Base-by-base conservation (phyloP, 495 filamentous ascomycete species). In the Aspergillus nidulans region DNA sequence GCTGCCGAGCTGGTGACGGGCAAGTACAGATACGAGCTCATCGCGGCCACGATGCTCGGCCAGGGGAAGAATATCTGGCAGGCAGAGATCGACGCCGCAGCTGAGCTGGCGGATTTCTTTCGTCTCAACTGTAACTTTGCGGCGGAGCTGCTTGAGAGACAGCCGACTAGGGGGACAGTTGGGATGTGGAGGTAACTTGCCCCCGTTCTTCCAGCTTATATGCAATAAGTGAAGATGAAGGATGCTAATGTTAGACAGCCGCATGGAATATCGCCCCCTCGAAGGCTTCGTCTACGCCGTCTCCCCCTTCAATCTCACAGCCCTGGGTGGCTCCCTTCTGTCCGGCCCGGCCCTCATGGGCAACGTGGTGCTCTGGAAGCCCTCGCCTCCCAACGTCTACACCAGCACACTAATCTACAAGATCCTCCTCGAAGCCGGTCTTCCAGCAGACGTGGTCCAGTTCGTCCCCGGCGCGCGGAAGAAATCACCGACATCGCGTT, bases 1-100 rank as follows among this genome's bases (percentile, higher is more conserved):
- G 94, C 92, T 2, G 92, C 92, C 15, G 92, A 97, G 70, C 75
- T 97, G 30, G 83, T 96, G 46, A 78, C 87, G 34, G 83, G 81
- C 36, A 96, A 97, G 68, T 97, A 97, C 72, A 83, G 92, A 56
- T 95, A 95, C 67, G 89, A 95, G 44, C 75, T 97, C 49, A 91
- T 96, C 81, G 91, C 94, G 1, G 86, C 90, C 1, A 97, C 92
- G 0, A 96, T 97, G 81, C 76, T 96, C 8, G 92, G 92, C 25
- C 92, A 97, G 69, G 92, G 92, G 45, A 97, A 97, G 78, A 97
- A 96, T 66, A 87, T 89, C 18, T 97, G 91, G 91, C 92, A 97
- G 67, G 92, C 89, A 41, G 92, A 97, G 77, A 96, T 97, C 58
- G 92, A 97, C 72, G 85, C 91, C 19, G 91, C 91, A 2, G 92